Conservation (phyloP, 306 rosid genomes). For the Quercus mongolica region DNA sequence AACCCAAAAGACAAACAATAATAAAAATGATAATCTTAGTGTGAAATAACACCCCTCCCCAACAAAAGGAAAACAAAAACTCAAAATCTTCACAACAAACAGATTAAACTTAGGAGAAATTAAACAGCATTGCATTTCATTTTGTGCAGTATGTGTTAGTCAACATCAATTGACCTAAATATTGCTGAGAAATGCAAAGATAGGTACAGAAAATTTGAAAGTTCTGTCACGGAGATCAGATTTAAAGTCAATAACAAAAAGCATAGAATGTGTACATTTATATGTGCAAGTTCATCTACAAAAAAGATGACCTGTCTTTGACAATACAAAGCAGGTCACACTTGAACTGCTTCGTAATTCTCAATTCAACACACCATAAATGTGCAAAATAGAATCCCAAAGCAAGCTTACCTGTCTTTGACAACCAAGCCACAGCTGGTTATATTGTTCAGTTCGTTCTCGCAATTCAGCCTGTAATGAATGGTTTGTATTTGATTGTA, state of each 20-base stretch:
- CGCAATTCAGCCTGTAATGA: slow-evolving; percentile 84
- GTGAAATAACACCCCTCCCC: neutral
- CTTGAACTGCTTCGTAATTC: neutral
- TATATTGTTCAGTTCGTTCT: slow-evolving; percentile 90
- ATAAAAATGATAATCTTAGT: neutral
- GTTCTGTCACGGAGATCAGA: neutral
- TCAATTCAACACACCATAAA: neutral
- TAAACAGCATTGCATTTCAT: neutral
- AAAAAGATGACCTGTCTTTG: neutral
- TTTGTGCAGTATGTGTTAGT: neutral
- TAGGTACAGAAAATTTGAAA: neutral
- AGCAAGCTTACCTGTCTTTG: slow-evolving; percentile 81
- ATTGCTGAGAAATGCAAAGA: neutral
- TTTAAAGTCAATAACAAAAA: neutral
- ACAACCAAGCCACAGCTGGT: slow-evolving; percentile 90
- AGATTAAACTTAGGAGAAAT: neutral
- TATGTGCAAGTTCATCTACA: neutral
- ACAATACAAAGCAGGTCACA: neutral
- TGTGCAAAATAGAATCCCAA: slow-evolving; percentile 6
- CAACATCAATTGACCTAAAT: neutral
- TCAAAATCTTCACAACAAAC: neutral
- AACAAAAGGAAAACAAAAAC: neutral
- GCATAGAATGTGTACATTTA: neutral
- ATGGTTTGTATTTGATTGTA: slow-evolving; percentile 82
- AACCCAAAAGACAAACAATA: slow-evolving; percentile 22